Evolutionary conservation across 768 basidiomycete genomes (phyloP), one percentile per base, ranked within the genome.

Genomic region (Baorangia bicolor): DNA sequence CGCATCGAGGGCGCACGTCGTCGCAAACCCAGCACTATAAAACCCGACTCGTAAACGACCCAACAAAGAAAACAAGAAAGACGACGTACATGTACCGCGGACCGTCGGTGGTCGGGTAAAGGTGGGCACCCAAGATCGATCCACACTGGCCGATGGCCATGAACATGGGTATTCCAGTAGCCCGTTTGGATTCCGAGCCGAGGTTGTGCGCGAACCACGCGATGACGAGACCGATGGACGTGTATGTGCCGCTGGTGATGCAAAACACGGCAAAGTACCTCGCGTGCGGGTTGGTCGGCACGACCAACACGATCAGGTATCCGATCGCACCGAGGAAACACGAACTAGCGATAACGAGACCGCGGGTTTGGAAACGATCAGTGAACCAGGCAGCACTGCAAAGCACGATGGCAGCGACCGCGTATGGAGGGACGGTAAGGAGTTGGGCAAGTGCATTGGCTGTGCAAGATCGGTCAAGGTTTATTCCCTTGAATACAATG

Each of bases 191-290:
- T 62, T 91, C 89, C 0, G 88, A 89, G 4, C 87, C 88, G 8
- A 89, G 77, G 61, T 90, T 91, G 62, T 90, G 87, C 4, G 86
- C 81, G 60, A 86, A 89, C 90, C 90, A 91, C 4, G 88, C 86
- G 51, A 91, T 85, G 37, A 82, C 80, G 6, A 89, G 69, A 1
- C 87, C 89, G 59, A 91, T 90, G 2, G 82, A 80, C 0, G 88
- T 86, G 60, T 91, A 92, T 1, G 88, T 91, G 37, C 88, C 88
- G 50, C 83, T 81, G 0, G 85, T 86, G 59, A 92, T 85, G 59
- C 86, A 88, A 70, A 90, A 90, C 12, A 83, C 84, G 12, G 88
- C 86, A 62, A 92, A 92, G 63, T 91, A 92, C 23, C 83, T 78
- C n/a, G 77, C 87, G 34, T 82, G 83, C 14, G 75, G 71, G 64